These are phyloP conservation scores for Beverwykella pulmonaria DNA, from an alignment of 495 filamentous ascomycete genomes.

Conservation along the genomic window DNA sequence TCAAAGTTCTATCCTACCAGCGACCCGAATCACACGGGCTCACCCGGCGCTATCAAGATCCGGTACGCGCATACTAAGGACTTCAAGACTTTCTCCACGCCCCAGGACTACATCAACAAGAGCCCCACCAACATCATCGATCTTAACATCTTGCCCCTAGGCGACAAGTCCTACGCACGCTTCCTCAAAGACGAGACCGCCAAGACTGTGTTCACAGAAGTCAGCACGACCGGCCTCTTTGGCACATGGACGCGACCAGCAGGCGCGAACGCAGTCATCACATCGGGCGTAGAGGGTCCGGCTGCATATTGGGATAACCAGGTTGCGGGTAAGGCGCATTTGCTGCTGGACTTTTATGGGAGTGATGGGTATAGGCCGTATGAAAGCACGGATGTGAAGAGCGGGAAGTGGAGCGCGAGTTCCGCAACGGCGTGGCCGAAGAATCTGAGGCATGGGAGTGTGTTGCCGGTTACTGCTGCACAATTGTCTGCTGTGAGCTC, in stretches of 20 bases:
- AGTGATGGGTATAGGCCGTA: slow-evolving; percentile 56
- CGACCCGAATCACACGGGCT: slow-evolving; percentile 25
- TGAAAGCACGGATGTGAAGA: slow-evolving; percentile 48
- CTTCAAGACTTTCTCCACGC: slow-evolving; percentile 18
- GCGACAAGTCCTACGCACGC: slow-evolving; percentile 47
- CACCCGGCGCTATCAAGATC: slow-evolving; percentile 22
- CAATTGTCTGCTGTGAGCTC: not conserved
- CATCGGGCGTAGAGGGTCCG: slow-evolving; percentile 54
- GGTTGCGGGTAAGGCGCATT: slow-evolving; percentile 48
- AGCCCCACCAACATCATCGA: slow-evolving; percentile 34
- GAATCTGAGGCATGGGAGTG: slow-evolving; percentile 55
- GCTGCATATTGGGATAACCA: slow-evolving; percentile 54
- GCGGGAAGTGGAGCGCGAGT: slow-evolving; percentile 53
- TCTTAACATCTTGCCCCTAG: slow-evolving; percentile 49
- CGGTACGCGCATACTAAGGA: slow-evolving; percentile 30
- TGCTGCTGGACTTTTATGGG: slow-evolving; percentile 57
- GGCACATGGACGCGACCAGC: slow-evolving; percentile 56
- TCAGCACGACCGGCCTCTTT: slow-evolving; percentile 52
- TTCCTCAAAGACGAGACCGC: slow-evolving; percentile 59
- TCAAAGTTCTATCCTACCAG: slow-evolving; percentile 48
- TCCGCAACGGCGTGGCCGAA: slow-evolving; percentile 47
- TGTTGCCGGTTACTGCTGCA: slow-evolving; percentile 50
- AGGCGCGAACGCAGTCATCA: slow-evolving; percentile 48
- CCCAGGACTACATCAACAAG: slow-evolving; percentile 32
- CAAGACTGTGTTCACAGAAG: slow-evolving; percentile 56